Evolutionary conservation across 2,329 filamentous ascomycete genomes (phyloP).

Genomic region (Diaporthe amygdali): DNA sequence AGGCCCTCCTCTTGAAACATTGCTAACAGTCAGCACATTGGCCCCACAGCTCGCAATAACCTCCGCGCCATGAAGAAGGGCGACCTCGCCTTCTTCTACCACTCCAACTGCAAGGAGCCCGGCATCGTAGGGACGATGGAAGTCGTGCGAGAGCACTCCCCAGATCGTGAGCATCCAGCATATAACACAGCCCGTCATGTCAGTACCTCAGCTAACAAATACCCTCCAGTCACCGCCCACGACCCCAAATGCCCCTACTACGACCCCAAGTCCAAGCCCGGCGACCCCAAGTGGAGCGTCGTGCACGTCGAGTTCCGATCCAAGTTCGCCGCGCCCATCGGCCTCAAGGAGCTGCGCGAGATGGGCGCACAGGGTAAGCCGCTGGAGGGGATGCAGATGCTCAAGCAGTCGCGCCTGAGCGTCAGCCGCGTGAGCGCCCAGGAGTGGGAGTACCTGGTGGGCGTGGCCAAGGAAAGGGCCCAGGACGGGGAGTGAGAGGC

Average conservation of each 20-base stretch:
- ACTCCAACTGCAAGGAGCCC: constrained; percentile 89
- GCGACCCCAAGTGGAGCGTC: constrained; percentile 81
- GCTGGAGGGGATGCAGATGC: constrained; percentile 79
- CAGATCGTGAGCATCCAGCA: constrained; percentile 72
- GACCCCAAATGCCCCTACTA: constrained; percentile 80
- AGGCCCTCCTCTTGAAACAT: not conserved
- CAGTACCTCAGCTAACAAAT: not conserved
- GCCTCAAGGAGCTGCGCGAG: constrained; percentile 73
- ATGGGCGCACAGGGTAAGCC: constrained; percentile 60
- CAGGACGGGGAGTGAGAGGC: constrained; percentile 25
- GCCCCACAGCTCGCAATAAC: constrained; percentile 75
- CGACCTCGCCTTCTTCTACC: constrained; percentile 96
- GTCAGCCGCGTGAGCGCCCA: constrained; percentile 70
- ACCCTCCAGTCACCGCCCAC: constrained; percentile 67
- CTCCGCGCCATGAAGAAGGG: constrained; percentile 90
- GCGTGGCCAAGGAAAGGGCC: constrained; percentile 53
- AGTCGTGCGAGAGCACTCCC: constrained; percentile 81
- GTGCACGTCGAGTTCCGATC: constrained; percentile 87
- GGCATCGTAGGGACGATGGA: constrained; percentile 90
- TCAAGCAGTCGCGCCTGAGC: constrained; percentile 82
- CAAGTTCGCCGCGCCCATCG: constrained; percentile 77
- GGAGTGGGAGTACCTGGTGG: constrained; percentile 71
- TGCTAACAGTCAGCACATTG: not conserved
- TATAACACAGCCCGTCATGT: no score
- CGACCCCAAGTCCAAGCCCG: constrained; percentile 74